These are phyloP conservation scores for Nigrospora oryzae DNA, from an alignment of 2,329 filamentous ascomycete species.

Conservation along the genomic window DNA sequence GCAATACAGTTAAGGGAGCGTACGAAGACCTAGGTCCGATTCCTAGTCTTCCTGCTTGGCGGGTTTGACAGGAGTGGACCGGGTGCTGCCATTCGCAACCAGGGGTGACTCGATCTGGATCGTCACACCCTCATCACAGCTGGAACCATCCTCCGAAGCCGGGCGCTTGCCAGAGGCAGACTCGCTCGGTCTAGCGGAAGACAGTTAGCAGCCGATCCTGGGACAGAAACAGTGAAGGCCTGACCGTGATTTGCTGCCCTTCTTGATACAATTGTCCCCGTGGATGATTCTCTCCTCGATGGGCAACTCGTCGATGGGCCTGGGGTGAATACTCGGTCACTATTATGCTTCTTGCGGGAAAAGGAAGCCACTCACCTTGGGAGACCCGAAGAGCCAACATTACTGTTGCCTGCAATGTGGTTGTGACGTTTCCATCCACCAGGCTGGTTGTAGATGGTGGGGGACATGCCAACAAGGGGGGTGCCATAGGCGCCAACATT, in stretches of 20 bases:
- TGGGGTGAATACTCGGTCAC: no score
- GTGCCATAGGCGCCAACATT: slow-evolving; percentile 65
- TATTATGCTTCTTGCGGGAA: no score
- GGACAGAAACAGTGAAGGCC: neutral
- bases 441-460: slow-evolving; percentile 33
- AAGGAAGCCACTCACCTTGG: neutral
- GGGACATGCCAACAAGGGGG: slow-evolving; percentile 47
- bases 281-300: no score
- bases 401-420: slow-evolving; percentile 10
- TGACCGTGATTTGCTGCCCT: no score
- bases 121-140: slow-evolving; percentile 42
- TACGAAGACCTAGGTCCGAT: slow-evolving; percentile 18
- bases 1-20: slow-evolving; percentile 15
- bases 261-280: no score
- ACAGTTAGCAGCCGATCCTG: neutral
- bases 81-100: slow-evolving; percentile 32
- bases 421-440: slow-evolving; percentile 26
- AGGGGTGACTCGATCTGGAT: slow-evolving; percentile 41
- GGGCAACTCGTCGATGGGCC: no score
- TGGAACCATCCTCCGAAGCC: slow-evolving; percentile 36
- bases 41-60: slow-evolving; percentile 28
- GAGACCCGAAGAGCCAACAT: no score
- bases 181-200: slow-evolving; percentile 25
- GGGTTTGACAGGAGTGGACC: slow-evolving; percentile 40
- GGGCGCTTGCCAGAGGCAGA: slow-evolving; percentile 28